Conservation (phyloP, 805 yeast species). For the Candida arabinofermentans region DNA sequence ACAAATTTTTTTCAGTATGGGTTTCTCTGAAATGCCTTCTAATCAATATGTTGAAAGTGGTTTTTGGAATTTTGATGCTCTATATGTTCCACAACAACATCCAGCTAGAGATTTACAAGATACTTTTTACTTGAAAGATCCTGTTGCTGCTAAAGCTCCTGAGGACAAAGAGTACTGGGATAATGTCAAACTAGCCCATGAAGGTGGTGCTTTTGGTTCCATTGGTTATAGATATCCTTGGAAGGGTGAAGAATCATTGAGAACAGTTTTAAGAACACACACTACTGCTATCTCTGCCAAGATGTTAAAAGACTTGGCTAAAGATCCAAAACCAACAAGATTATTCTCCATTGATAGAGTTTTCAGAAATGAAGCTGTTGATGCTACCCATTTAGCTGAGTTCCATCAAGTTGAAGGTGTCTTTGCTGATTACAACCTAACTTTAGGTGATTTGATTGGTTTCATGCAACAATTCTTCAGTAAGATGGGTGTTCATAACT, state of each 20-base stretch:
- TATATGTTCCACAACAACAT: slow-evolving; percentile 98
- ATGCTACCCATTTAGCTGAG: slow-evolving; percentile 98
- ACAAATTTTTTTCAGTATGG: slow-evolving; percentile 96
- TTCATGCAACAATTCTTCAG: slow-evolving; percentile 97
- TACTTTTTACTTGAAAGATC: slow-evolving; percentile 96
- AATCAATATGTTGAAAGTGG: slow-evolving; percentile 97
- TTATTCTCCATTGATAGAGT: slow-evolving; percentile 96
- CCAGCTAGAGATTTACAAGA: slow-evolving; percentile 99
- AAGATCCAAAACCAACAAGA: slow-evolving; percentile 85
- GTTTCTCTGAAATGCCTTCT: slow-evolving; percentile 98
- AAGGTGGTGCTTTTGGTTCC: slow-evolving; percentile 87
- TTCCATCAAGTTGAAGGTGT: slow-evolving; percentile 99
- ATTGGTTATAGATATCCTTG: slow-evolving; percentile 98
- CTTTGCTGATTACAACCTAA: slow-evolving; percentile 90
- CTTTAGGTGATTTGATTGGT: slow-evolving; percentile 94
- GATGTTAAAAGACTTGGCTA: slow-evolving; percentile 83
- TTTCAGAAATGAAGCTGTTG: slow-evolving; percentile 99
- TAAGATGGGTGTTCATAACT: slow-evolving; percentile 93
- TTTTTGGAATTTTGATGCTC: slow-evolving; percentile 97
- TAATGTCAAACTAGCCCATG: slow-evolving; percentile 78
- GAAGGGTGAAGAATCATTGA: slow-evolving; percentile 86
- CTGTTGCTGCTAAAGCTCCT: slow-evolving; percentile 75
- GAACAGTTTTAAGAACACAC: slow-evolving; percentile 94
- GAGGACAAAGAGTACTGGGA: slow-evolving; percentile 75
- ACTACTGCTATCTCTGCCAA: slow-evolving; percentile 91